phyloP scores from a whole-genome alignment of 2,329 filamentous ascomycete species.

The Fusarium sp. region DNA sequence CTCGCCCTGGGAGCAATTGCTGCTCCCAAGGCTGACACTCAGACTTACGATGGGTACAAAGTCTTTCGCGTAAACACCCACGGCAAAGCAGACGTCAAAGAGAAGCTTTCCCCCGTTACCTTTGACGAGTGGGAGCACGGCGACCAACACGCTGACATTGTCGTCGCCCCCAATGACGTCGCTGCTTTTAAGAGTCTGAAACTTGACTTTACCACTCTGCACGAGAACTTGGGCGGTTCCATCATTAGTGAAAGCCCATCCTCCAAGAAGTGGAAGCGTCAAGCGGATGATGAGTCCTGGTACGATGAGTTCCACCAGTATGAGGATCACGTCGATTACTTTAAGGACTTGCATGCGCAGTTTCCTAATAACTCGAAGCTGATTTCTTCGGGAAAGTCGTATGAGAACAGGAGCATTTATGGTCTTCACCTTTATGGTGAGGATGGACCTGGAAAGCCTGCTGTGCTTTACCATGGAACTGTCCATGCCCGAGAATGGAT shows the following conservation, averaged over 20 bases:
- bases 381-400: slow-evolving; percentile 58
- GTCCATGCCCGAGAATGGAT: slow-evolving; percentile 69
- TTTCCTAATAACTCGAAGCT: slow-evolving; percentile 61
- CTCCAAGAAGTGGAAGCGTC: slow-evolving; percentile 39
- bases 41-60: slow-evolving; percentile 52
- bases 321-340: slow-evolving; percentile 61
- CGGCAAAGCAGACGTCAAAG: slow-evolving; percentile 54
- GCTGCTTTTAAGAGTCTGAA: slow-evolving; percentile 47
- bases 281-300: slow-evolving; percentile 54
- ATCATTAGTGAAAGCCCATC: slow-evolving; percentile 47
- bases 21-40: slow-evolving; percentile 26
- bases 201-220: slow-evolving; percentile 48
- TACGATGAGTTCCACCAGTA: slow-evolving; percentile 64
- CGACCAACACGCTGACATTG: slow-evolving; percentile 48
- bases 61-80: slow-evolving; percentile 60
- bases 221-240: slow-evolving; percentile 48
- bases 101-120: slow-evolving; percentile 47
- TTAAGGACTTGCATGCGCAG: slow-evolving; percentile 55
- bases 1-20: slow-evolving; percentile 35
- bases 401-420: slow-evolving; percentile 64
- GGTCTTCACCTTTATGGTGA: slow-evolving; percentile 65
- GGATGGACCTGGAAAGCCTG: slow-evolving; percentile 59
- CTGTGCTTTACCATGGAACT: slow-evolving; percentile 62
- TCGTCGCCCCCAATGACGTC: slow-evolving; percentile 48
- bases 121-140: slow-evolving; percentile 42